Percentiles rank a stretch among this genome's conserved stretches.
Conservation (phyloP, 2,329 filamentous ascomycete genomes). For the Tolypocladium sp. region DNA sequence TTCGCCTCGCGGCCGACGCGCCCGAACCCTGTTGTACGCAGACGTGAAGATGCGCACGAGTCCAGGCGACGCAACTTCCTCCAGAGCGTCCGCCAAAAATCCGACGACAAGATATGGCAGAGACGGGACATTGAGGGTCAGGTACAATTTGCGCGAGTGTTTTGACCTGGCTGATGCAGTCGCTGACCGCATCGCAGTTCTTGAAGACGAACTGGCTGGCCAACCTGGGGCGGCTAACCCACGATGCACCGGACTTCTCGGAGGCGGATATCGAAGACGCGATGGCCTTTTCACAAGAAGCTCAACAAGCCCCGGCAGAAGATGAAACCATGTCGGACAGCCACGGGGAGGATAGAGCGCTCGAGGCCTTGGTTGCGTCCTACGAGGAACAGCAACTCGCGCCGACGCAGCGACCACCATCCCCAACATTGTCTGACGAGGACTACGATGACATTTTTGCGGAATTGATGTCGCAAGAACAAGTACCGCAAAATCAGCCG, state of each 20-base stretch:
- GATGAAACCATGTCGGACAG: conserved; percentile 46
- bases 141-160: conserved; percentile 9
- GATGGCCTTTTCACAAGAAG: conserved; percentile 23
- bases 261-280: conserved; percentile 45
- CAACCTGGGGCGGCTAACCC: conserved; percentile 20
- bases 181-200: conserved; percentile 14
- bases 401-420: conserved; percentile 17
- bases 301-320: conserved; percentile 13
- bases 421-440: conserved; percentile 38
- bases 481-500: conserved; percentile 6
- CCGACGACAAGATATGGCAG: conserved; percentile 51
- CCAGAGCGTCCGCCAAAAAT: conserved; percentile 52
- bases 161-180: neutral
- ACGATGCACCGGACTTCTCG: conserved; percentile 29
- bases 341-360: conserved; percentile 40
- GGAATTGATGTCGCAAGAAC: conserved; percentile 25
- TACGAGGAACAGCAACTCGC: conserved; percentile 24
- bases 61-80: conserved; percentile 60
- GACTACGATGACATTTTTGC: conserved; percentile 55
- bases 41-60: conserved; percentile 53
- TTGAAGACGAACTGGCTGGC: conserved; percentile 25
- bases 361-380: conserved; percentile 47
- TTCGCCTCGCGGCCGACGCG: conserved; percentile 48
- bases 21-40: conserved; percentile 53
- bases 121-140: conserved; percentile 53